Evolutionary conservation across 179 eudicot species (phyloP).

Genomic region (Gypsophila paniculata): DNA sequence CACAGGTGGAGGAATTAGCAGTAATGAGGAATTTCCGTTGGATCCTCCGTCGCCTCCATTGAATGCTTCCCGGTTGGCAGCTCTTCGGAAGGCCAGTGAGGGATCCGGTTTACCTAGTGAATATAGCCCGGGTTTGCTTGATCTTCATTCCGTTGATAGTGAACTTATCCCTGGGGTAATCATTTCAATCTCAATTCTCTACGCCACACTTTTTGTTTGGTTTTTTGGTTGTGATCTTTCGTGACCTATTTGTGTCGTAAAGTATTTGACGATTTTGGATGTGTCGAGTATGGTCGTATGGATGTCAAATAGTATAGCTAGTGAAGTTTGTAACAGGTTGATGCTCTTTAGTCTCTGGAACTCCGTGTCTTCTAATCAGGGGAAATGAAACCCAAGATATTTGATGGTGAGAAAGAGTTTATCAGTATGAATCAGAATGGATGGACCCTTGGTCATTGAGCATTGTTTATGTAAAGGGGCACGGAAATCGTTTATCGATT

Average conservation of each 20-base stretch:
- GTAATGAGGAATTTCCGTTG: slow-evolving; percentile 38
- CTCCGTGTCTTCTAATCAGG: background rate
- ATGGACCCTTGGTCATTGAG: background rate
- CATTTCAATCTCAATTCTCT: background rate
- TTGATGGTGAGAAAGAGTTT: background rate
- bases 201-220: background rate
- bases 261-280: background rate
- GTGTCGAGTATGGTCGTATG: background rate
- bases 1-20: slow-evolving; percentile 27
- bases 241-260: background rate
- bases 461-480: background rate
- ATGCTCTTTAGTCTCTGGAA: background rate
- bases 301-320: background rate
- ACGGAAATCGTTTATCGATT: background rate
- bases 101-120: slow-evolving; percentile 43
- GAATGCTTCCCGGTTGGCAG: slow-evolving; percentile 34
- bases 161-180: slow-evolving; percentile 75
- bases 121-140: slow-evolving; percentile 77
- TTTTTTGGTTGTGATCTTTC: background rate
- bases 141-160: slow-evolving; percentile 73
- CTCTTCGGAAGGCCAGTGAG: slow-evolving; percentile 39
- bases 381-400: background rate
- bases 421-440: background rate
- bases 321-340: background rate
- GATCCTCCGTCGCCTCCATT: slow-evolving; percentile 76